Evolutionary conservation across 345 rosid genomes (phyloP).

Genomic region (Rubroshorea leprosula): DNA sequence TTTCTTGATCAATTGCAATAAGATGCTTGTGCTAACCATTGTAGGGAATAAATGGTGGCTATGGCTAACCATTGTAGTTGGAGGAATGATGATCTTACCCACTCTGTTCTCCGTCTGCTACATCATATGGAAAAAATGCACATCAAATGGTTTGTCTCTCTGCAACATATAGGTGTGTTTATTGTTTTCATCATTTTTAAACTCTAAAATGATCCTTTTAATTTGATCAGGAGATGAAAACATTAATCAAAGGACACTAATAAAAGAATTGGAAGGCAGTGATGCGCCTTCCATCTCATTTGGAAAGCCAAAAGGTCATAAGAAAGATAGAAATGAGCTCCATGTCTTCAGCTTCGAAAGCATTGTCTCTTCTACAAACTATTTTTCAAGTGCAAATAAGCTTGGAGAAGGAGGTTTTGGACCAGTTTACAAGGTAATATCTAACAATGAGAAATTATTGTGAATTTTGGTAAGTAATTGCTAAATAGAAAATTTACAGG

Average conservation of each 20-base stretch:
- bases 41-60: neutral
- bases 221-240: neutral
- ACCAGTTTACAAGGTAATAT: too few relatives aligned
- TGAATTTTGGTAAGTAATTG: too few relatives aligned
- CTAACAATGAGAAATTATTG: too few relatives aligned
- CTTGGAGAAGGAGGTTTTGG: too few relatives aligned
- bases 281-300: neutral
- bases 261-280: neutral
- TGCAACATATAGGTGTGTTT: neutral
- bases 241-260: neutral
- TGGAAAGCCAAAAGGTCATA: neutral
- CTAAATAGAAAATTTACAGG: too few relatives aligned
- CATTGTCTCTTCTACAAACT: neutral
- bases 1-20: neutral
- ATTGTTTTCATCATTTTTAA: too few relatives aligned
- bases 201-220: neutral
- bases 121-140: neutral
- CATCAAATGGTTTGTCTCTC: neutral
- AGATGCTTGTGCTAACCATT: neutral
- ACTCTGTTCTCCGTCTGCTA: neutral
- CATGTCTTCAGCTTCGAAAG: conserved; percentile 1
- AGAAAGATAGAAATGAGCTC: conserved; percentile 1
- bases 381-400: too few relatives aligned
- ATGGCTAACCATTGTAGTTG: neutral
- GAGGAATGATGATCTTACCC: neutral